Percentiles rank a stretch among this genome's conserved stretches.
Conservation (phyloP, 805 yeast genomes). For the Saturnispora ahearnii region DNA sequence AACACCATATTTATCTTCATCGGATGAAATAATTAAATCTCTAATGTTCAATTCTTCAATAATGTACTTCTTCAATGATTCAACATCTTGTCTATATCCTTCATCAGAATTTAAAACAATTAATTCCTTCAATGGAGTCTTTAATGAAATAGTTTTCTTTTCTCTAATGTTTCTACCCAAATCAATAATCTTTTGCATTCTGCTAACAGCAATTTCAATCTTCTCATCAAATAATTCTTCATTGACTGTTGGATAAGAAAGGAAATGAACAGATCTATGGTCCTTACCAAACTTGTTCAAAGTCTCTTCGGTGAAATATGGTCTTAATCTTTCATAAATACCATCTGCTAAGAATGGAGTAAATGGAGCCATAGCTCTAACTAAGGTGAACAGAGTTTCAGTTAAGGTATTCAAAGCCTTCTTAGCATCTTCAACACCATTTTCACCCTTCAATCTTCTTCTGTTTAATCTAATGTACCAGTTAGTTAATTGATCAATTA, state of each 20-base stretch:
- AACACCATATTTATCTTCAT: constrained; percentile 87
- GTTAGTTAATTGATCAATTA: constrained; percentile 92
- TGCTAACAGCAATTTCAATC: constrained; percentile 78
- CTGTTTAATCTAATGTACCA: constrained; percentile 99
- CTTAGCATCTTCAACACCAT: constrained; percentile 74
- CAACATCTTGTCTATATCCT: constrained; percentile 66
- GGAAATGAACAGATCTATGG: constrained; percentile 83
- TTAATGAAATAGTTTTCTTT: constrained; percentile 85
- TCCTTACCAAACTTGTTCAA: constrained; percentile 46
- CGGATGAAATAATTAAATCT: constrained; percentile 77
- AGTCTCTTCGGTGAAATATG: constrained; percentile 50
- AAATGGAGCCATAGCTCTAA: constrained; percentile 97
- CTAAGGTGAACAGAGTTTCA: constrained; percentile 80
- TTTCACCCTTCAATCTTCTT: constrained; percentile 94
- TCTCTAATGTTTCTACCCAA: constrained; percentile 95
- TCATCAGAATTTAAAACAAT: constrained; percentile 78
- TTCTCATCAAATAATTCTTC: constrained; percentile 70
- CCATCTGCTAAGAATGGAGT: constrained; percentile 93
- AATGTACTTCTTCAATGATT: constrained; percentile 68
- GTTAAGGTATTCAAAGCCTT: constrained; percentile 85
- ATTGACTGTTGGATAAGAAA: constrained; percentile 80
- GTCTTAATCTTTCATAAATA: constrained; percentile 69
- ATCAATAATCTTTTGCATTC: constrained; percentile 97
- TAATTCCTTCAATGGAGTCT: constrained; percentile 86
- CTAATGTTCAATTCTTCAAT: constrained; percentile 89